Conservation (phyloP, 2,329 filamentous ascomycete species). For the Nothomitra cinnamomea region DNA sequence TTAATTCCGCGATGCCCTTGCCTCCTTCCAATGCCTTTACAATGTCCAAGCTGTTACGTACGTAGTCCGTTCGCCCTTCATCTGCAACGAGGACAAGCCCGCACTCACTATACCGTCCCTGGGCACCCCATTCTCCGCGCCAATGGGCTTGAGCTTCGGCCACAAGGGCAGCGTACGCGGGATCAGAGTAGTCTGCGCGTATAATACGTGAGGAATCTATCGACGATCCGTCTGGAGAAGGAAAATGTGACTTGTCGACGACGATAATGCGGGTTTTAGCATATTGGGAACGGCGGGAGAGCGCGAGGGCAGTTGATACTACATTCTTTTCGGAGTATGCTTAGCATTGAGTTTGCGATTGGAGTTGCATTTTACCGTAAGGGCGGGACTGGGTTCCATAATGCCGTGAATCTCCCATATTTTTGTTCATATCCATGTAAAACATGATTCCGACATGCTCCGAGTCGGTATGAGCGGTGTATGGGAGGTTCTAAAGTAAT, state of each 20-base stretch:
- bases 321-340: background rate
- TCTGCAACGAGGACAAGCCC: constrained; percentile 50
- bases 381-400: background rate
- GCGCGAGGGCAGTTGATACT: constrained; percentile 46
- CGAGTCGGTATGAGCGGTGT: background rate
- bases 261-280: constrained; percentile 36
- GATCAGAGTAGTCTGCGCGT: constrained; percentile 64
- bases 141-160: constrained; percentile 51
- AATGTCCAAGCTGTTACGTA: constrained; percentile 42
- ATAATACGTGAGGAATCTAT: constrained; percentile 46
- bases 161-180: constrained; percentile 59
- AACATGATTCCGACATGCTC: background rate
- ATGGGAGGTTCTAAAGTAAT: background rate
- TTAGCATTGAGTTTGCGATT: background rate
- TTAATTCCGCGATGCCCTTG: constrained; percentile 26
- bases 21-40: constrained; percentile 33
- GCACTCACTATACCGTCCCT: constrained; percentile 51
- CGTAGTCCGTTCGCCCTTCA: constrained; percentile 37
- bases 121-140: constrained; percentile 43
- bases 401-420: background rate
- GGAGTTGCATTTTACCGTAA: constrained; percentile 15
- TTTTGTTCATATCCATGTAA: background rate
- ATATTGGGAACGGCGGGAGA: constrained; percentile 42
- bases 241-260: constrained; percentile 39
- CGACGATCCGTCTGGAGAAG: constrained; percentile 39